Base-by-base conservation (phyloP, 306 rosid species). In the Vicia faba region DNA sequence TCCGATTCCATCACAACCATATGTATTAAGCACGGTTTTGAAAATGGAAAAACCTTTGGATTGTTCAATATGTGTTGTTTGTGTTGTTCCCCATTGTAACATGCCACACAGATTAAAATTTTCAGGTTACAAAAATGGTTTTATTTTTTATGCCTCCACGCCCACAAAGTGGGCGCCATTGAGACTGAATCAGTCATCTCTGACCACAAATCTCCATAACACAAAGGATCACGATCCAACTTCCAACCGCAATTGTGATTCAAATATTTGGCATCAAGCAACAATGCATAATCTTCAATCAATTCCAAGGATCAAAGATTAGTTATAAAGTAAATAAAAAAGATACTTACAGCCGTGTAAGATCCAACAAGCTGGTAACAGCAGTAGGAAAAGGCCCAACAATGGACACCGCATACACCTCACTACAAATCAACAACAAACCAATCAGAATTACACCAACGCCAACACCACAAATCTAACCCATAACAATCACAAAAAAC, bases 371-470 rank as follows among this genome's bases (percentile, higher is more conserved):
- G 79, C 91, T 95, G 15, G 99, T 95, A 0, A 95, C 99, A 26
- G 99, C 99, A 65, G 99, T 90, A 25, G 99, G 99, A 69, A 95
- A 95, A 78, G 99, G 99, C 3, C 99, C 99, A 7, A 95, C 99
- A 62, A 95, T 95, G 3, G 99, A 95, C 39, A 92, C 98, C 0
- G 97, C 99, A 81, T 95, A 95, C 26, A 95, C 99, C 85, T 95
- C 97, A 56, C 99, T 95, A 84, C 67, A 81, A 77, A 68, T 3
- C 61, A 63, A 75, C 38, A 55, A 48, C 5, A 61, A 20, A 53
- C 5, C 13, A 48, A 75, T 15, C n/a, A 55, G 58, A 51, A 31
- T 71, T 41, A 66, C 50, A 56, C 62, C 57, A 77, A 56, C 36
- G 6, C 5, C 78, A 67, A 67, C 23, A 45, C 43, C 38, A 15